These are phyloP conservation scores for Phytopythium chamaehyphon DNA, from an alignment of 352 stramenopile genomes.

Conservation along the genomic window DNA sequence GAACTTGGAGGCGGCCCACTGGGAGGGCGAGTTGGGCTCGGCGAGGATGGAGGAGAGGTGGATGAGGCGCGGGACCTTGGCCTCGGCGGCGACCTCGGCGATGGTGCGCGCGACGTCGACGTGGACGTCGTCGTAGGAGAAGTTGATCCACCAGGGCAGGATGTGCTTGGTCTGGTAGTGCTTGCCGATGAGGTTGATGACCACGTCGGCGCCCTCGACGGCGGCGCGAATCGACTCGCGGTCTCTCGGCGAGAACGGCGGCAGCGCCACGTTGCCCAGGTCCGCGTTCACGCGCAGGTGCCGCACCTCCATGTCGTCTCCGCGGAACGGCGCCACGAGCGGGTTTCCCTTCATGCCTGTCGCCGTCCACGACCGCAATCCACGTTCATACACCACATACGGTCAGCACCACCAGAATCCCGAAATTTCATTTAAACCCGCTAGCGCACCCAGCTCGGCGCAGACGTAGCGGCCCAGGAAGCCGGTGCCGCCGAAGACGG, in stretches of 20 bases:
- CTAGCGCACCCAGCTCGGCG: slow-evolving; percentile 90
- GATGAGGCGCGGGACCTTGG: slow-evolving; percentile 71
- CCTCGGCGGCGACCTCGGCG: slow-evolving; percentile 75
- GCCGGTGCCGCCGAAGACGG: slow-evolving; percentile 94
- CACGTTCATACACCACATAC: too few relatives aligned
- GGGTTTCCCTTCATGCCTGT: slow-evolving; percentile 70
- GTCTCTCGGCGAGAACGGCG: slow-evolving; percentile 88
- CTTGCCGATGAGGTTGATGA: slow-evolving; percentile 98
- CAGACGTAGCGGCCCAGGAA: slow-evolving; percentile 96
- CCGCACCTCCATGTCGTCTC: slow-evolving; percentile 91
- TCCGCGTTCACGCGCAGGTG: slow-evolving; percentile 94
- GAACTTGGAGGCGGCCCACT: slow-evolving; percentile 85
- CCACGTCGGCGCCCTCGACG: slow-evolving; percentile 91
- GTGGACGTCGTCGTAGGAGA: slow-evolving; percentile 95
- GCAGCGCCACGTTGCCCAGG: slow-evolving; percentile 84
- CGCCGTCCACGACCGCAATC: too few relatives aligned
- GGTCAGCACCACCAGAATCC: slow-evolving; percentile 12
- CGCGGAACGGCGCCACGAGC: slow-evolving; percentile 88
- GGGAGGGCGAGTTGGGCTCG: slow-evolving; percentile 75
- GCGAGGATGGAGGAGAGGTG: slow-evolving; percentile 83
- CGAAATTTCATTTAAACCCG: too few relatives aligned
- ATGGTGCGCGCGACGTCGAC: slow-evolving; percentile 89
- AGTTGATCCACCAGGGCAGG: slow-evolving; percentile 93
- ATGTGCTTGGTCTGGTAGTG: slow-evolving; percentile 97
- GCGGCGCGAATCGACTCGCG: slow-evolving; percentile 90